These are phyloP conservation scores for Conidiobolus incongruus DNA, from an alignment of 371 early-diverging fungal genomes.

Conservation along the genomic window DNA sequence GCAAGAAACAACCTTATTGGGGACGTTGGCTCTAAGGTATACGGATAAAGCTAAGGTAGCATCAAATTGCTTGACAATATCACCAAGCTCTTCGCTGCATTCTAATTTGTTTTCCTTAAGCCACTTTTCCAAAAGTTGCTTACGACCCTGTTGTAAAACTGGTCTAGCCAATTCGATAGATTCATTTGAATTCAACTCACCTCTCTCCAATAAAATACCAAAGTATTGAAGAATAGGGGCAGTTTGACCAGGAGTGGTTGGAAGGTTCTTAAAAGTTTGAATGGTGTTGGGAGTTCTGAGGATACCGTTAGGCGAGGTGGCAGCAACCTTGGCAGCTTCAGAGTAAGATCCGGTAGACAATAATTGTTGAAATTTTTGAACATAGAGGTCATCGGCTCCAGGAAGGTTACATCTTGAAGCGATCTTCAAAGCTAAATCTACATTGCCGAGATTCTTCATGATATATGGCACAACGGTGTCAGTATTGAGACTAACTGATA, in stretches of 20 bases:
- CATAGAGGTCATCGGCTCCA: conserved; percentile 84
- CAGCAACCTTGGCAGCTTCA: conserved; percentile 92
- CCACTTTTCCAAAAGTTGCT: conserved; percentile 91
- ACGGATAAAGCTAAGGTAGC: conserved; percentile 78
- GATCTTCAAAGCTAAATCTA: conserved; percentile 71
- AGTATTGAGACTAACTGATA: conserved; percentile 75
- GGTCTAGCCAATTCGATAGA: conserved; percentile 85
- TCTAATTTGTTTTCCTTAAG: conserved; percentile 93
- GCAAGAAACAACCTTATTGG: conserved; percentile 78
- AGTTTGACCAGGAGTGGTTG: conserved; percentile 54
- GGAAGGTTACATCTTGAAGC: conserved; percentile 82
- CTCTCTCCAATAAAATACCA: conserved; percentile 87
- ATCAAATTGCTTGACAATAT: conserved; percentile 85
- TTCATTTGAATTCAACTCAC: conserved; percentile 80
- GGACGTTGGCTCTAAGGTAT: conserved; percentile 81
- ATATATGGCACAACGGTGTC: conserved; percentile 74
- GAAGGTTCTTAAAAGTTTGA: conserved; percentile 74
- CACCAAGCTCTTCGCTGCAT: conserved; percentile 94
- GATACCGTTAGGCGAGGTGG: conserved; percentile 83
- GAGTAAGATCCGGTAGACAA: conserved; percentile 51
- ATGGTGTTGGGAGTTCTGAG: conserved; percentile 88
- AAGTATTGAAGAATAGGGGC: conserved; percentile 95
- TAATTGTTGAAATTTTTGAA: conserved; percentile 67
- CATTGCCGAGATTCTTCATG: conserved; percentile 52
- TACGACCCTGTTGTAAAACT: conserved; percentile 74